phyloP scores from a whole-genome alignment of 768 basidiomycete genomes.

The Suillus spraguei region DNA sequence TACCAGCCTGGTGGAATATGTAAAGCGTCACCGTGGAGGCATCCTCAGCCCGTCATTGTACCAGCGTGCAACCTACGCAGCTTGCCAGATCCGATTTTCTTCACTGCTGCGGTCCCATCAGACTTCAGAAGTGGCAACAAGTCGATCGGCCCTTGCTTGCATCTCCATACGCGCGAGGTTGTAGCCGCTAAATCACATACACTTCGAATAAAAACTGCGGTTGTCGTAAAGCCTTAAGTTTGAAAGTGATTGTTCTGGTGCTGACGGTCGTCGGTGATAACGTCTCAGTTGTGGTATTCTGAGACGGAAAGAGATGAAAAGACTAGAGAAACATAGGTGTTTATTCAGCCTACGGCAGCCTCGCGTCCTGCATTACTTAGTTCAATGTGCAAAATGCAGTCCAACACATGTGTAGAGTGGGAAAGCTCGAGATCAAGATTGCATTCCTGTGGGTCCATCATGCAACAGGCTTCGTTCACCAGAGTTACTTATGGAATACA shows the following conservation, averaged over 20 bases:
- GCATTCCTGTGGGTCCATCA: neutral
- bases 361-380: neutral
- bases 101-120: neutral
- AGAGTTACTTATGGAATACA: conserved; percentile 10
- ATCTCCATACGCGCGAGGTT: neutral
- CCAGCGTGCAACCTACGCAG: neutral
- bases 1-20: neutral
- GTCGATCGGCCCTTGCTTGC: neutral
- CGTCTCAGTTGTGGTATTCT: no score
- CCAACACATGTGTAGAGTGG: neutral
- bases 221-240: neutral
- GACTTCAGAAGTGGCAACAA: neutral
- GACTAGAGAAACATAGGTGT: neutral
- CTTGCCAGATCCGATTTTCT: neutral
- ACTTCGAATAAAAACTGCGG: neutral
- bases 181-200: neutral
- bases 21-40: neutral
- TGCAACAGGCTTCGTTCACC: conserved; percentile 7
- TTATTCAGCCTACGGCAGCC: neutral
- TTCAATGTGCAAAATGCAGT: neutral
- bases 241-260: neutral
- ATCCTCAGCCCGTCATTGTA: neutral
- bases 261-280: neutral
- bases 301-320: neutral
- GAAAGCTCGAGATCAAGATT: neutral